A percentile compares a stretch with the other conserved stretches of the same genome.
These are phyloP conservation scores for Aspergillus heteromorphus DNA, from an alignment of 495 filamentous ascomycete species.

Conservation along the genomic window DNA sequence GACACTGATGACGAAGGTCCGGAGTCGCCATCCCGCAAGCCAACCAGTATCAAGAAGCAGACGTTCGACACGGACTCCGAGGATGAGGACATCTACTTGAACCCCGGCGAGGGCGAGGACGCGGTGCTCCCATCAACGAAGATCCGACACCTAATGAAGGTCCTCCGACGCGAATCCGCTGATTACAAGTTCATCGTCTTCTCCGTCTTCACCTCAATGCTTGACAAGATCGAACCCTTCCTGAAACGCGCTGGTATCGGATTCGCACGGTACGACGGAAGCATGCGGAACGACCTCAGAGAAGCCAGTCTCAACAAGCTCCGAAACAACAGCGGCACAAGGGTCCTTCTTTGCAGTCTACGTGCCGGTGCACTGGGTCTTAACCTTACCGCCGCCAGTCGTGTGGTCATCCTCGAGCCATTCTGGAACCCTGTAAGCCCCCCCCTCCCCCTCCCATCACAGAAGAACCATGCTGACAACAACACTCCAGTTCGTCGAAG, in stretches of 20 bases:
- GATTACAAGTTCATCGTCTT: conserved; percentile 96
- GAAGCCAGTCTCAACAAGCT: conserved; percentile 77
- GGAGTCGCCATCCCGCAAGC: conserved; percentile 27
- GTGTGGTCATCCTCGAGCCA: conserved; percentile 92
- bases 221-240: conserved; percentile 94
- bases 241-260: conserved; percentile 63
- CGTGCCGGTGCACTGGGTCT: conserved; percentile 90
- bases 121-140: conserved; percentile 74
- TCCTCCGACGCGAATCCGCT: conserved; percentile 71
- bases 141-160: conserved; percentile 73
- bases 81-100: conserved; percentile 35
- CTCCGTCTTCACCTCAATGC: conserved; percentile 95
- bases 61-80: conserved; percentile 23
- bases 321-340: conserved; percentile 62
- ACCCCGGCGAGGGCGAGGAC: conserved; percentile 41
- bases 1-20: conserved; percentile 46
- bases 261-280: conserved; percentile 88
- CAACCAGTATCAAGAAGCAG: background rate
- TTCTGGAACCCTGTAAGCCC: conserved; percentile 90
- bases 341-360: conserved; percentile 84
- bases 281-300: conserved; percentile 88
- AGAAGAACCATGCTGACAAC: conserved; percentile 23
- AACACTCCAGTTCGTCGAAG: conserved; percentile 72
- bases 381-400: conserved; percentile 87
- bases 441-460: background rate